Base-by-base conservation (phyloP, 257 asterid genomes). In the Solanum pinnatisectum region DNA sequence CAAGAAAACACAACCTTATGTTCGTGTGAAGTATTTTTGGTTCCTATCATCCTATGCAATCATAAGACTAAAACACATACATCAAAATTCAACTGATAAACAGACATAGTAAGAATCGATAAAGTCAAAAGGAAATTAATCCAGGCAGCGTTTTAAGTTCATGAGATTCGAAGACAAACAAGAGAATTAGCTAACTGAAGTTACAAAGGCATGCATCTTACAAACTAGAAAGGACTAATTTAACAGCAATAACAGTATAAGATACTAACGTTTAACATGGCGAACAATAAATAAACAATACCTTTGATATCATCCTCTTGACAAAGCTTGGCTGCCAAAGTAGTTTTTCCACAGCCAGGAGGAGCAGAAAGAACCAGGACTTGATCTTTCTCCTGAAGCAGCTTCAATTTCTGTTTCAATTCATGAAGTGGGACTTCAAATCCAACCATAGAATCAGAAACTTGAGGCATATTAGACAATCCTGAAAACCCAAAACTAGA, bases 341-440 rank as follows among this genome's bases (percentile, higher is more conserved):
- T 88, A 33, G 93, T 90, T 89, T 91, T 91, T 30, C 93, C 93
- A 86, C 91, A 89, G 4, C 92, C 93, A 49, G 92, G 89, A 37
- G 93, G 92, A 79, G 90, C 93, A 71, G 93, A 91, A 59, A 91
- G 74, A 86, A 88, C 92, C 22, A 91, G 68, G 30, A 91, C 90
- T 5, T 46, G 13, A 6, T n/a, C 88, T 30, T 36, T 86, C 36
- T 79, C 87, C 25, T 52, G 87, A 59, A 89, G 78, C 86, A 90
- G 30, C 90, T 84, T 83, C 86, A 39, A 8, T 49, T 78, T 83
- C 86, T 25, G 16, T 63, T 88, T 91, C 86, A 91, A 42, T 85
- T 91, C 90, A 72, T 81, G 42, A 71, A 89, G 84, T 2, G 90
- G 89, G 33, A 36, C 52, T 30, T 88, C 89, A 83, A 90, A 78